Base-by-base conservation (phyloP, 2,329 filamentous ascomycete species). In the Cladosporium velox region DNA sequence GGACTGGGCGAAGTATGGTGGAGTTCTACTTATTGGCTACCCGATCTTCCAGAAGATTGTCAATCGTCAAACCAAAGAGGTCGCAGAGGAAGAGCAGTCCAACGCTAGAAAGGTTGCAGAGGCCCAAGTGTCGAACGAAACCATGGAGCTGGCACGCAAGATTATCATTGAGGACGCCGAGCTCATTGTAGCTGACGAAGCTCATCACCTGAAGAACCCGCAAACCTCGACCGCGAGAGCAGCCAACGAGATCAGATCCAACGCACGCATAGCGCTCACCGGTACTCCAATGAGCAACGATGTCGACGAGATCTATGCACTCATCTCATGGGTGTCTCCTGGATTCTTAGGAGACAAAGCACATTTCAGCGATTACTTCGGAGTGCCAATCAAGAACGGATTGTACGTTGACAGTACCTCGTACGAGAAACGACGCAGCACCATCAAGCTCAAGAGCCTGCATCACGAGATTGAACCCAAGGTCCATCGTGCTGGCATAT, bases 251-350 rank as follows among this genome's bases (percentile, higher is more conserved):
- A 90, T 97, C 74, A 82, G 76, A 67, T 91, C 92, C 0, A 86
- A 81, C 64, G 89, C 85, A 67, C 88, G 93, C 12, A 91, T 97
- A 69, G 93, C 92, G 6, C 82, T 97, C 68, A 96, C 93, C 0
- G 93, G 93, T 0, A 94, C 93, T 0, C 93, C 93, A 0, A 81
- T 97, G 61, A 88, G 91, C 4, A 97, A 97, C 74, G 91, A 92
- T 61, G 87, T 97, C 0, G 81, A 85, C 32, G 93, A 97, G 72
- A 96, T 96, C 73, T 92, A 89, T 73, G 81, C 88, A n/a, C 91
- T 96, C 87, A 90, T 97, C 66, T 86, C 93, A 69, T 97, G 92
- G 92, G 88, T 95, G 60, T 89, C 91, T 1, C 91, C 91, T 0
- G 87, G 87, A 28, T 97, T 91, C 74, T 82, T 97, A 2, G 92